Base-by-base conservation (phyloP, 805 yeast genomes). In the Yarrowia sp. region DNA sequence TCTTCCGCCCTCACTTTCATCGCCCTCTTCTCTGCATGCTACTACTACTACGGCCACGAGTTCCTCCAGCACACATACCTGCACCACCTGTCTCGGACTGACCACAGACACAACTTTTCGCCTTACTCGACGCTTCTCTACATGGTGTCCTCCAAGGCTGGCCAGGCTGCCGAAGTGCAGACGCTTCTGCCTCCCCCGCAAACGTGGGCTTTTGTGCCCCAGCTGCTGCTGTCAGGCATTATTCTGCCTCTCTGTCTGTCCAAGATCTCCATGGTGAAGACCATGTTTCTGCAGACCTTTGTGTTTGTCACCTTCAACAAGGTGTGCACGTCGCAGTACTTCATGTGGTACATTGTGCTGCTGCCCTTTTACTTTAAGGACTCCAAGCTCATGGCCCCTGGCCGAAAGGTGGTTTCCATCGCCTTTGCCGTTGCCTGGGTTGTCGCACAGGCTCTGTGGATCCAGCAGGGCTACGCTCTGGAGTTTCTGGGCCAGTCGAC, bases 21-120 rank as follows among this genome's bases (percentile, higher is more conserved):
- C 0, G 67, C 68, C 0, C 73, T 86, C 29, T 84, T 87, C 1
- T 74, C 70, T 0, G 46, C 78, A 33, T 90, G 93, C 96, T 90
- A 83, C 73, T 24, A 64, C 5, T 65, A 80, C 1, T 92, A 91
- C 69, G 97, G 97, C 1, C 70, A 75, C 49, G 93, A 89, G 65
- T 93, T 86, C 70, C 64, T 94, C 12, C 77, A 83, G 41, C 88
- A 93, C 67, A 81, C 97, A 0, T 91, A 89, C 70, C 70, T 90
- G 4, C 92, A 93, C 71, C 99, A 93, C 72, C 75, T 93, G 41
- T 78, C 82, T 8, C 78, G 99, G 64, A 73, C 90, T 4, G 99
- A 94, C 72, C 99, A 94, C 73, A 82, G 99, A 51, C 99, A 94
- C 74, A 94, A 94, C 73, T 94, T 94, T 71, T 89, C 97, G 4